phyloP scores from a whole-genome alignment of 148 eudicot species.

The Heliosperma pusillum region DNA sequence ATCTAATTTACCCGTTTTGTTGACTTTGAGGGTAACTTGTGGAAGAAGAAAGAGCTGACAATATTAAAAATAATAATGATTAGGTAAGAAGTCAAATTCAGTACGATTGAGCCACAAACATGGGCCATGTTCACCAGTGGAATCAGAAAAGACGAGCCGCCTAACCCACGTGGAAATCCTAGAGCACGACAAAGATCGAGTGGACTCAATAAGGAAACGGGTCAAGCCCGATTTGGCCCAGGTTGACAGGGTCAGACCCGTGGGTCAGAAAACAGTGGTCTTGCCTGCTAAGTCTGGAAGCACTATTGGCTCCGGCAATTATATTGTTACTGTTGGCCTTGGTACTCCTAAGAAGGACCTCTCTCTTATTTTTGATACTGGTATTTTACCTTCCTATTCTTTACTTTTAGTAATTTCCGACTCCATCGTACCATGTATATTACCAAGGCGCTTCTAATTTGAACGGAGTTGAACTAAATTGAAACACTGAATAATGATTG shows the following conservation, averaged over 20 bases:
- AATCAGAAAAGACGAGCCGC: slow-evolving; percentile 15
- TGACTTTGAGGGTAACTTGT: background rate
- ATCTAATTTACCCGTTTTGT: background rate
- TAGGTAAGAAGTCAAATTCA: slow-evolving; percentile 26
- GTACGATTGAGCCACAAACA: slow-evolving; percentile 54
- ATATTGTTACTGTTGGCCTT: slow-evolving; percentile 49
- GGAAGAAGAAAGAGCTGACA: background rate
- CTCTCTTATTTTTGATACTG: slow-evolving; percentile 69
- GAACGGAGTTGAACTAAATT: too few species aligned
- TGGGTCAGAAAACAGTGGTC: slow-evolving; percentile 13
- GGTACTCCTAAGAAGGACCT: slow-evolving; percentile 60
- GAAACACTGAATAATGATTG: too few species aligned
- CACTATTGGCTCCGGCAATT: slow-evolving; percentile 61
- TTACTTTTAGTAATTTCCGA: background rate
- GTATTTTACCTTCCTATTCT: slow-evolving; percentile 6
- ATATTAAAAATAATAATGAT: slow-evolving; percentile 5
- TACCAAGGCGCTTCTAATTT: too few species aligned
- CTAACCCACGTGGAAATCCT: slow-evolving; percentile 40
- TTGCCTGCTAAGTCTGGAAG: slow-evolving; percentile 57
- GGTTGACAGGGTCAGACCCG: slow-evolving; percentile 8
- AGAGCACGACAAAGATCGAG: slow-evolving; percentile 53
- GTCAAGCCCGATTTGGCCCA: slow-evolving; percentile 19
- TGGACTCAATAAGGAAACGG: slow-evolving; percentile 46
- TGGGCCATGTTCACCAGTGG: slow-evolving; percentile 52
- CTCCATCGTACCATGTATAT: too few species aligned